phyloP scores from a whole-genome alignment of 345 rosid species.

The Clausena lansium region DNA sequence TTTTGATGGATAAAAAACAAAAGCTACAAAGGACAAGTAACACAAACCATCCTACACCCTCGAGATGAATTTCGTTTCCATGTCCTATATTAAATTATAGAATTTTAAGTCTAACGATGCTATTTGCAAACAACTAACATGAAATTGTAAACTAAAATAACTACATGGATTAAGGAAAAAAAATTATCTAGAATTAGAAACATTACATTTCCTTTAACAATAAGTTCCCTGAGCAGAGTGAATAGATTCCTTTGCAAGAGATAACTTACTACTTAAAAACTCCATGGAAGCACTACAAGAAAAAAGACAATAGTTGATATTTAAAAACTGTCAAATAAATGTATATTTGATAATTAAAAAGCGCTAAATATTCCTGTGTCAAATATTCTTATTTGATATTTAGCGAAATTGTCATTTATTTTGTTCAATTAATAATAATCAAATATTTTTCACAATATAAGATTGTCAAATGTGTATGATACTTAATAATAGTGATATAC shows the following conservation, averaged over 20 bases:
- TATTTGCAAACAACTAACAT: neutral
- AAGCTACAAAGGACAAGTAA: neutral
- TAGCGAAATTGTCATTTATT: too few relatives aligned
- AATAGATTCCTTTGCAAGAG: constrained; percentile 58
- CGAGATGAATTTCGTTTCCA: neutral
- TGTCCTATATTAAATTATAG: neutral
- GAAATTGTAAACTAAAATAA: neutral
- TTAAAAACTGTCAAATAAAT: too few relatives aligned
- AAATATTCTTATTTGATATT: too few relatives aligned
- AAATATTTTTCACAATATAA: too few relatives aligned
- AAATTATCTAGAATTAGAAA: constrained; percentile 6
- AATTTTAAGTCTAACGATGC: neutral
- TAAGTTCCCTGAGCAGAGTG: constrained; percentile 56
- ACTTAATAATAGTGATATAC: too few relatives aligned
- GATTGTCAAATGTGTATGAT: too few relatives aligned
- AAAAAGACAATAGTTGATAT: too few relatives aligned
- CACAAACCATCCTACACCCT: neutral
- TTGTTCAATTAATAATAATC: too few relatives aligned
- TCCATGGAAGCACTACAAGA: constrained; percentile 96
- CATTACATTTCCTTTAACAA: constrained; percentile 60
- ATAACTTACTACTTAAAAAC: constrained; percentile 61
- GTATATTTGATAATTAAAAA: too few relatives aligned
- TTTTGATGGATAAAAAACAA: neutral
- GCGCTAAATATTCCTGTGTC: too few relatives aligned
- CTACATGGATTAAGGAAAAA: neutral